Conservation (phyloP, 202 grass and related monocot species). For the Panicum hallii region DNA sequence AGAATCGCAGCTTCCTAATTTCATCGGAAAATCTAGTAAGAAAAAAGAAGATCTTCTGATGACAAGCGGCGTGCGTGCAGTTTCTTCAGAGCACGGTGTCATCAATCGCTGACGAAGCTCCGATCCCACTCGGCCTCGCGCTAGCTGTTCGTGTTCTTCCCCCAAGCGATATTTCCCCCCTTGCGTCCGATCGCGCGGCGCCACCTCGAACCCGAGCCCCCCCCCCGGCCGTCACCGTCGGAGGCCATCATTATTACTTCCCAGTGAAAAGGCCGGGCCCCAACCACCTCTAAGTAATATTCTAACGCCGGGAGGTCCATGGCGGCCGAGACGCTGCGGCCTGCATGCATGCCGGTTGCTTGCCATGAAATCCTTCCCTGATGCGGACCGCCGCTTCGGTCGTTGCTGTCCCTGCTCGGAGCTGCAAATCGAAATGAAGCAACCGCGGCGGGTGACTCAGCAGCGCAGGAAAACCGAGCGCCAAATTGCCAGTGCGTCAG, state of each 20-base stretch:
- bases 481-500: slow-evolving; percentile 4
- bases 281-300: slow-evolving; percentile 40
- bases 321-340: neutral
- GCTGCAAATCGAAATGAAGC: neutral
- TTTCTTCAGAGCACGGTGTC: neutral
- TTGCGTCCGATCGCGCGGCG: neutral
- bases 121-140: neutral
- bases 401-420: slow-evolving; percentile 10
- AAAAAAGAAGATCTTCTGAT: neutral
- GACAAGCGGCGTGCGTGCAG: neutral
- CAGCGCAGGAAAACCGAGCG: slow-evolving; percentile 4
- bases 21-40: too few species aligned
- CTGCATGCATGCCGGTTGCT: slow-evolving; percentile 39
- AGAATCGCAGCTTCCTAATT: neutral
- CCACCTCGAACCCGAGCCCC: slow-evolving; percentile 37
- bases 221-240: slow-evolving; percentile 14
- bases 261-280: slow-evolving; percentile 26
- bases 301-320: slow-evolving; percentile 19
- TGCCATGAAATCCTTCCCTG: slow-evolving; percentile 41
- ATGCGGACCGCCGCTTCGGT: slow-evolving; percentile 15
- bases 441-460: slow-evolving; percentile 8
- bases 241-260: slow-evolving; percentile 23
- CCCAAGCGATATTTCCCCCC: slow-evolving; percentile 25
- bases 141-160: neutral
- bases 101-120: neutral